Percentiles rank a stretch among this genome's conserved stretches.
These are phyloP conservation scores for Coleophoma eucalyptorum DNA, from an alignment of 2,329 filamentous ascomycete species.

Conservation along the genomic window DNA sequence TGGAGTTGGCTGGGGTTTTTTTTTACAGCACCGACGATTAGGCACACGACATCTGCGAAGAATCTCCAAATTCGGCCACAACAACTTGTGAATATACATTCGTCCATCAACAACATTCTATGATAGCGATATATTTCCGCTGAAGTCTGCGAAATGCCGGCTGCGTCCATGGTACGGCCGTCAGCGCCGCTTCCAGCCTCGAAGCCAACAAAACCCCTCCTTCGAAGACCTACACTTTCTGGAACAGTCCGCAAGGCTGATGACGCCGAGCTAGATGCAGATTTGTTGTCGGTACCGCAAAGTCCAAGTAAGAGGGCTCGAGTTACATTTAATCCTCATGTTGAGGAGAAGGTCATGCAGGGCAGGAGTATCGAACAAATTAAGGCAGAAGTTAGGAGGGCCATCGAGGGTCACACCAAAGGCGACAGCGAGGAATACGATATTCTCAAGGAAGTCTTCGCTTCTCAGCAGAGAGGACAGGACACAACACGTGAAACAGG, in stretches of 20 bases:
- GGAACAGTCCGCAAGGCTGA: conserved; percentile 22
- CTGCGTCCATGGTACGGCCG: conserved; percentile 16
- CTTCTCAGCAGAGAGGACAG: conserved; percentile 7
- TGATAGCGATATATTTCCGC: conserved; percentile 7
- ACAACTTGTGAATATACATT: no score
- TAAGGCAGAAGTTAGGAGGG: conserved; percentile 44
- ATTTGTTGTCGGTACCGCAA: conserved; percentile 15
- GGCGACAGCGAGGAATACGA: conserved; percentile 59
- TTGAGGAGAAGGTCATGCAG: conserved; percentile 6
- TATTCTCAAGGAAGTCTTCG: conserved; percentile 54
- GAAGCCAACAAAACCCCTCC: conserved; percentile 23
- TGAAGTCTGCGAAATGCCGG: background rate
- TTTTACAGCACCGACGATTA: background rate
- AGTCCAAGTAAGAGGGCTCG: conserved; percentile 23
- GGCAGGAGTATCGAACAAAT: conserved; percentile 1
- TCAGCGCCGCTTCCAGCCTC: conserved; percentile 6
- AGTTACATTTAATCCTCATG: conserved; percentile 26
- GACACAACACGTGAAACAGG: conserved; percentile 15
- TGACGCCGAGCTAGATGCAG: conserved; percentile 20
- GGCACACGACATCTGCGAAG: conserved; percentile 3
- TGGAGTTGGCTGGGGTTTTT: no score
- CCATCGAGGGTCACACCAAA: conserved; percentile 51
- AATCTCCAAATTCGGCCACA: no score
- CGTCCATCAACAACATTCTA: conserved; percentile 1
- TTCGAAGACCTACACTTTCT: conserved; percentile 20